Conservation (phyloP, 108 stramenopile species). For the Pseudonitzschia multiseries region DNA sequence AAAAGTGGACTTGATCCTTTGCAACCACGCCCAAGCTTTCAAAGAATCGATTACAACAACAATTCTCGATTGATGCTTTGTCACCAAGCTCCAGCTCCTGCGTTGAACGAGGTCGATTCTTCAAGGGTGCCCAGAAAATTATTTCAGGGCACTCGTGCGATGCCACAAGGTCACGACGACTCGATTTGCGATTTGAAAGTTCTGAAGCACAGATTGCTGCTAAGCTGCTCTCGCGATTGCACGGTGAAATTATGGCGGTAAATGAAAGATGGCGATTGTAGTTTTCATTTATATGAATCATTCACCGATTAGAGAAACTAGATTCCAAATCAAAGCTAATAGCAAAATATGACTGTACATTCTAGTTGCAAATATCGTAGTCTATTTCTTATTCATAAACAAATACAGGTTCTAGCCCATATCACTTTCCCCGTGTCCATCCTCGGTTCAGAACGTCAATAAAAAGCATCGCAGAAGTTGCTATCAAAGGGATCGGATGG, state of each 20-base stretch:
- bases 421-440: not conserved
- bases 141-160: slow-evolving; percentile 39
- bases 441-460: not conserved
- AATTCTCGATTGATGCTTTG: slow-evolving; percentile 64
- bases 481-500: not conserved
- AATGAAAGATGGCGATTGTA: not conserved
- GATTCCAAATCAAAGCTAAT: too few relatives aligned
- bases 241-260: slow-evolving; percentile 78
- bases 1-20: slow-evolving; percentile 63
- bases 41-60: slow-evolving; percentile 55
- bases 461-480: not conserved
- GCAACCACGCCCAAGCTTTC: slow-evolving; percentile 72
- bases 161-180: slow-evolving; percentile 50
- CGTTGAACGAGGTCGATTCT: slow-evolving; percentile 44
- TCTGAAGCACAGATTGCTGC: slow-evolving; percentile 52
- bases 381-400: too few relatives aligned
- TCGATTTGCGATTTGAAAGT: slow-evolving; percentile 76
- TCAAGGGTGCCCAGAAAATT: slow-evolving; percentile 40
- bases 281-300: not conserved
- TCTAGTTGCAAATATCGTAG: too few relatives aligned
- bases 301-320: too few relatives aligned
- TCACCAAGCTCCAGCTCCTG: slow-evolving; percentile 55
- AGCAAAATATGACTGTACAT: too few relatives aligned
- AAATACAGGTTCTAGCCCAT: not conserved
- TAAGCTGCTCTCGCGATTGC: slow-evolving; percentile 72